Evolutionary conservation across 2,329 filamentous ascomycete genomes (phyloP), one percentile per base, ranked within the genome.

Genomic region (Calonectria pseudoturangicola): DNA sequence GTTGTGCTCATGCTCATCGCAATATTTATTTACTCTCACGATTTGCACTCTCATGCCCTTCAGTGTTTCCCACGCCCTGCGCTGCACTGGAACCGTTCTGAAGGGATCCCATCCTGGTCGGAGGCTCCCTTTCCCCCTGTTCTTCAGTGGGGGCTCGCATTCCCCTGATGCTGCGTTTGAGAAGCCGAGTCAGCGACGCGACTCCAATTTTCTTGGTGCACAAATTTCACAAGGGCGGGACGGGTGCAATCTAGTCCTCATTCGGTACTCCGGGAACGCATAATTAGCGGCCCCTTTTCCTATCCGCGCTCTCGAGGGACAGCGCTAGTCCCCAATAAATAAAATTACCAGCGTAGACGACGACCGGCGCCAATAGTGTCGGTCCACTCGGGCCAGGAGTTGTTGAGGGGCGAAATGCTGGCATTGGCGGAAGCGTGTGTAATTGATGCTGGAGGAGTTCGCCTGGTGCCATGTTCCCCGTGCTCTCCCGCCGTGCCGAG

Each of bases 311-410:
- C 33, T 21, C 43, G 18, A 21, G 21, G 21, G 48, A 51, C 15
- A 8, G 56, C 66, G 66, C 66, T 68, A 68, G 66, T 47, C 33
- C 51, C 47, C 58, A 51, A 48, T n/a, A 36, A 48, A 48, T 60
- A 62, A 68, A 43, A 68, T 68, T 68, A 43, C 66, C 54, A 66
- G 43, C 50, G 45, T 51, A 33, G 25, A 66, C 8, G 48, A 28
- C 18, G 12, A 15, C 12, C 25, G 10, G 39, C 28, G 45, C 45
- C 54, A 41, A 39, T 18, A n/a, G 16, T 43, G 12, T 36, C 12
- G 50, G 33, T 68, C 66, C 66, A 68, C 66, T 43, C 13, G 15
- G 39, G 4, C 47, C 25, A 63, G 58, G 41, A 63, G 50, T 33
- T 15, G 50, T 54, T 33, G 50, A 18, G 50, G 50, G 6, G 45